Percentiles rank a stretch among this genome's conserved stretches.
These are phyloP conservation scores for Ostreobium quekettii DNA, from an alignment of 139 green algal species.

Conservation along the genomic window DNA sequence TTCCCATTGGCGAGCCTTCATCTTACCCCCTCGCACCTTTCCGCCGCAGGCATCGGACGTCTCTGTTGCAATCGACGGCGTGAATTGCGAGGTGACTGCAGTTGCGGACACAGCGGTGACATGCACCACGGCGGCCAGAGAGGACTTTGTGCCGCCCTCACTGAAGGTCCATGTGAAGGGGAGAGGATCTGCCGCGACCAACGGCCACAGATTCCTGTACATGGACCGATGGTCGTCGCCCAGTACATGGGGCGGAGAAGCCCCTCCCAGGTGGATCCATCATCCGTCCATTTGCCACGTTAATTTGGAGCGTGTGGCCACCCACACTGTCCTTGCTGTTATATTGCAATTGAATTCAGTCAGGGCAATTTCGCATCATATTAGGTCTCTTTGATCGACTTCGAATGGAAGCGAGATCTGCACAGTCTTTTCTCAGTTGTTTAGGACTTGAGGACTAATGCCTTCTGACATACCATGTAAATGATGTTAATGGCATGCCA, in stretches of 20 bases:
- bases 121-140: constrained; percentile 1
- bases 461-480: too few relatives aligned
- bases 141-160: background rate
- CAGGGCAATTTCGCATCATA: too few relatives aligned
- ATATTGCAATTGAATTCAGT: too few relatives aligned
- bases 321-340: too few relatives aligned
- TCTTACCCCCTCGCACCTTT: constrained; percentile 4
- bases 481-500: too few relatives aligned
- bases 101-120: background rate
- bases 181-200: background rate
- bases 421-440: too few relatives aligned
- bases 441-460: too few relatives aligned
- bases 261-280: constrained; percentile 30
- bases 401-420: too few relatives aligned
- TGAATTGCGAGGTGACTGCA: constrained; percentile 16
- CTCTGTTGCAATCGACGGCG: constrained; percentile 13
- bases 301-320: too few relatives aligned
- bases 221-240: constrained; percentile 38
- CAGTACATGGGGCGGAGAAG: constrained; percentile 49
- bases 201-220: constrained; percentile 13
- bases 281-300: too few relatives aligned
- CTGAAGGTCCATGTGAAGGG: background rate
- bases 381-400: too few relatives aligned
- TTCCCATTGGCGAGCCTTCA: background rate
- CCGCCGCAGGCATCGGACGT: background rate